Base-by-base conservation (phyloP, 192 early-diverging fungal genomes). In the Backusella circina region DNA sequence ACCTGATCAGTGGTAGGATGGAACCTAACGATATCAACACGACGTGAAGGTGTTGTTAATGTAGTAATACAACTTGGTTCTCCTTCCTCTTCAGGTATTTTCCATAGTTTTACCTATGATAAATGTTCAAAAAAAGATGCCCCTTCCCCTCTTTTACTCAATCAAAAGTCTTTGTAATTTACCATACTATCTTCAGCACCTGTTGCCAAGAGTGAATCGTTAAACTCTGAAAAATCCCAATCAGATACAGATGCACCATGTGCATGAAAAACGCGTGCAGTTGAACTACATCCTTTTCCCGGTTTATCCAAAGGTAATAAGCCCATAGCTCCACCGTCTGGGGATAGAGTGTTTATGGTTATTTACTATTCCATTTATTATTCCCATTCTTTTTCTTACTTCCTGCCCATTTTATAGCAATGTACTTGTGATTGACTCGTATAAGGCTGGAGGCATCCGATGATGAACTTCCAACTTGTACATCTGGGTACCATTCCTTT, bases 1-100 rank as follows among this genome's bases (percentile, higher is more conserved):
- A 86, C 85, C 26, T 84, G 84, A 23, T 69, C 75, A 1, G 86
- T 78, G 12, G 84, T 82, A 21, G 88, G 86, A 70, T 89, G 86
- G n/a, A 87, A 85, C 9, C 54, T 61, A 37, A 89, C 77, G 1
- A 79, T 31, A 35, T 86, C 83, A 6, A 86, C 68, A 5, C 79
- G 44, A 26, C 83, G 75, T 61, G 79, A 80, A n/a, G 79, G 77
- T 23, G 74, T 76, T 32, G 80, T 73, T 3, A 77, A n/a, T 15
- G 82, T 79, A 21, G 82, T 74, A 0, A 75, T n/a, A 30, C 67
- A 71, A 15, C 72, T 71, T 21, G 83, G 76, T 1, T 54, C 67
- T 10, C 18, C 50, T 9, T 74, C 70, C 9, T 71, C 41, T 30
- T 67, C 47, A 1, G 80, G 78, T 12, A 87, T 76, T 15, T 69